These are phyloP conservation scores for Petrea volubilis DNA, from an alignment of 257 asterid genomes.

Conservation along the genomic window DNA sequence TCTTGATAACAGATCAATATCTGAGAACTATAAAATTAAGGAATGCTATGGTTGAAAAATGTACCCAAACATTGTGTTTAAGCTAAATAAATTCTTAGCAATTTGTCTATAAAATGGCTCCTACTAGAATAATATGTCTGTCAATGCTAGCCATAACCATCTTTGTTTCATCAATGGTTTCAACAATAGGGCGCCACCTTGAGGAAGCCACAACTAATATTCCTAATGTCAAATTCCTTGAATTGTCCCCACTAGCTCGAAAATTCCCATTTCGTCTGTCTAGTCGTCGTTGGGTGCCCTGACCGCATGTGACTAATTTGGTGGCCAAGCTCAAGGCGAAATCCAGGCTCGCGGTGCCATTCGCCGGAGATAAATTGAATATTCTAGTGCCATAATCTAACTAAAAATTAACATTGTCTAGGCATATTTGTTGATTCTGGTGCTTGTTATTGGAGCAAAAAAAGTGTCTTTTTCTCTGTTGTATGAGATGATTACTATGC, in stretches of 20 bases:
- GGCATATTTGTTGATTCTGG: background rate
- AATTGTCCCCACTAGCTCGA: background rate
- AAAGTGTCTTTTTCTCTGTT: background rate
- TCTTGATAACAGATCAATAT: background rate
- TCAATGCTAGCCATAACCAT: background rate
- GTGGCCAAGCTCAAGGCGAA: too few species aligned
- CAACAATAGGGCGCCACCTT: background rate
- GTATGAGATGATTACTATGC: background rate
- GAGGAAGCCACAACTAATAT: background rate
- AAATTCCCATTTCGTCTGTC: background rate
- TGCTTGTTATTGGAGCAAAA: background rate
- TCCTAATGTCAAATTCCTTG: background rate
- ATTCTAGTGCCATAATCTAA: background rate
- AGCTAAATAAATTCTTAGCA: background rate
- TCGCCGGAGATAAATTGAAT: too few species aligned
- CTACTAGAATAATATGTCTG: background rate
- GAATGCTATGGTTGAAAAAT: background rate
- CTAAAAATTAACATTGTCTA: background rate
- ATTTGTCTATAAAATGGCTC: background rate
- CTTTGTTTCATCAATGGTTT: background rate
- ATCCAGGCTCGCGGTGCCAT: too few species aligned
- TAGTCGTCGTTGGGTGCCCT: too few species aligned
- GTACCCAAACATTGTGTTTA: background rate
- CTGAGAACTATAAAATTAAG: background rate
- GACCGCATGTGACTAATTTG: background rate